Base-by-base conservation (phyloP, 495 filamentous ascomycete species). In the Aspergillus avenaceus region DNA sequence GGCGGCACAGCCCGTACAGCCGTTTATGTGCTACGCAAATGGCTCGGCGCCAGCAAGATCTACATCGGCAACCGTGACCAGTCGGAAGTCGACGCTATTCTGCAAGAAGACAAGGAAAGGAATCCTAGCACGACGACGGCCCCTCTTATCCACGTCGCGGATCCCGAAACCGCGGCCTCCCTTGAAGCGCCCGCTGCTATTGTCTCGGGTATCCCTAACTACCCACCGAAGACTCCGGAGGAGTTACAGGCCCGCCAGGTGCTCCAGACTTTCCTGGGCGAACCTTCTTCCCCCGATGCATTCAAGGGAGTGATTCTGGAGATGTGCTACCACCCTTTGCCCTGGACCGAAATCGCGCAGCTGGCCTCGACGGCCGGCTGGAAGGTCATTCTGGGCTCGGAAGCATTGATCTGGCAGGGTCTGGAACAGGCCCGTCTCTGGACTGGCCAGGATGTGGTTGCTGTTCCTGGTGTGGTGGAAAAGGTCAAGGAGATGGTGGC, bases 271-370 rank as follows among this genome's bases (percentile, higher is more conserved):
- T 73, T 88, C 58, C 58, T 85, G 37, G 62, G 61, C 1, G 45
- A 45, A 34, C 62, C 40, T 52, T 49, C 24, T 31, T 45, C 55
- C n/a, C 38, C 41, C 19, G 26, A 59, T 44, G 65, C 70, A 68
- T 64, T 72, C 45, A 83, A 85, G 70, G 86, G 86, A 8, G 79
- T 79, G 7, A 81, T 90, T 29, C 64, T 88, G 53, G 86, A 90
- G 68, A 89, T 90, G 86, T 88, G 85, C 70, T 89, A 90, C 61
- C 84, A 88, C 59, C 86, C 86, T 1, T 67, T 71, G 32, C 84
- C 84, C 0, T 80, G 79, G 64, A 90, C 86, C 0, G 75, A 75
- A 52, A 79, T 89, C 45, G 82, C 75, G 5, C 65, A 67, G 47
- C 54, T 85, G 24, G 77, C 80, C 18, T 70, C 77, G 45, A 63